A percentile compares a stretch with the other conserved stretches of the same genome.
Evolutionary conservation across 805 yeast species (phyloP).

Genomic region (Danielozyma ontarioensis): DNA sequence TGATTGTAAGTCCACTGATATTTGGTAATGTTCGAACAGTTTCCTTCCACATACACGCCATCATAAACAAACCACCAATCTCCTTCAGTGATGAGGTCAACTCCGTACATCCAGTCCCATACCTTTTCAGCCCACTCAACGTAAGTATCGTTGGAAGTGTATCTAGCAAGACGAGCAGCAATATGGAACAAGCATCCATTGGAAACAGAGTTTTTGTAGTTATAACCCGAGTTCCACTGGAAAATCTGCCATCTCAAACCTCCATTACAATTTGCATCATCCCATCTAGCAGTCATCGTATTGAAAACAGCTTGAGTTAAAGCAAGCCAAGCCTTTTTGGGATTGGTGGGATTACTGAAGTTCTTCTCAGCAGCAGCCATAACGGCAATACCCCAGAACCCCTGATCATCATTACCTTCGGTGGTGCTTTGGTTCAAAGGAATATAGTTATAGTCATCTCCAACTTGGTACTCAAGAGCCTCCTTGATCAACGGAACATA

Average conservation of each 20-base stretch:
- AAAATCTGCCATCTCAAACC: constrained; percentile 97
- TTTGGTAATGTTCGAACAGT: constrained; percentile 56
- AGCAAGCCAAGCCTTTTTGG: constrained; percentile 62
- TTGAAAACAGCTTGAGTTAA: constrained; percentile 87
- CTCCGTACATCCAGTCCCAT: constrained; percentile 74
- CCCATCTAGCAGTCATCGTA: constrained; percentile 91
- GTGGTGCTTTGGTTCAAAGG: constrained; percentile 86
- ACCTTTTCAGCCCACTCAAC: constrained; percentile 68
- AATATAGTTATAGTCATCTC: constrained; percentile 65
- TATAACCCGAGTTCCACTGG: constrained; percentile 90
- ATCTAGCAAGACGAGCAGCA: constrained; percentile 83
- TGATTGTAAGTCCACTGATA: constrained; percentile 86
- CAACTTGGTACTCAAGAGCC: constrained; percentile 68
- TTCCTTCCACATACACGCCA: constrained; percentile 56
- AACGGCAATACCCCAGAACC: constrained; percentile 91
- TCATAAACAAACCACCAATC: constrained; percentile 59
- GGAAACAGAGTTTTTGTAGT: constrained; percentile 87
- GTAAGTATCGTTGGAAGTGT: constrained; percentile 69
- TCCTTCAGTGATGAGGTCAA: constrained; percentile 37
- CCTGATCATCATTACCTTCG: constrained; percentile 98
- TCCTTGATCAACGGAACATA: constrained; percentile 53
- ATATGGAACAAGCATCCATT: constrained; percentile 86
- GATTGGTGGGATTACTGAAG: constrained; percentile 65
- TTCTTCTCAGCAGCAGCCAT: constrained; percentile 91
- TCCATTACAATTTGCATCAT: constrained; percentile 64